Conservation (phyloP, 2,329 filamentous ascomycete genomes). For the Microthyrium microscopicum region DNA sequence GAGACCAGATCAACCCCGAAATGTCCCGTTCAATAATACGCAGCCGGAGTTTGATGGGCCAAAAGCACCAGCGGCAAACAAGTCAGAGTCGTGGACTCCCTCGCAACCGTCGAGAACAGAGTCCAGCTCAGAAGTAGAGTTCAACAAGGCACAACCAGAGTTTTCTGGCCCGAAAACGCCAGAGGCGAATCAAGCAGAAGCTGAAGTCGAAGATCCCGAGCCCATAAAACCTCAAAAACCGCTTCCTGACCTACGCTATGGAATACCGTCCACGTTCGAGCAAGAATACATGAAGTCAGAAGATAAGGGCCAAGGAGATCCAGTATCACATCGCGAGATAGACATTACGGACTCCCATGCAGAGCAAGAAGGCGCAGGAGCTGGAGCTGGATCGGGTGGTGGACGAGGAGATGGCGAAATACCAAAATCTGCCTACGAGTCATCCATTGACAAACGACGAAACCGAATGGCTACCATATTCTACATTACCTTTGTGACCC, state of each 20-base stretch:
- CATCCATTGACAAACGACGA: slow-evolving; percentile 72
- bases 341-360: slow-evolving; percentile 11
- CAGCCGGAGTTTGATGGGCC: slow-evolving; percentile 22
- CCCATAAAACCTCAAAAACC: slow-evolving; percentile 17
- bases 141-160: too few relatives aligned
- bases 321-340: slow-evolving; percentile 7
- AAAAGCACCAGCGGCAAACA: slow-evolving; percentile 19
- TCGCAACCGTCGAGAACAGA: not conserved
- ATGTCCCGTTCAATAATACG: slow-evolving; percentile 14
- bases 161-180: too few relatives aligned
- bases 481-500: slow-evolving; percentile 44
- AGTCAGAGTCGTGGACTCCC: not conserved
- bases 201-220: slow-evolving; percentile 1
- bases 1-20: too few relatives aligned
- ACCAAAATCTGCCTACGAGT: slow-evolving; percentile 70
- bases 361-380: slow-evolving; percentile 27
- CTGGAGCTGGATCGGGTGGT: slow-evolving; percentile 30
- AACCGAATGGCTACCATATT: slow-evolving; percentile 60
- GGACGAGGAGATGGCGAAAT: slow-evolving; percentile 48
- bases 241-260: slow-evolving; percentile 81
- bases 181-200: not conserved
- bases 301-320: slow-evolving; percentile 5
- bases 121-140: too few relatives aligned
- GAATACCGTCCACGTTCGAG: slow-evolving; percentile 80
- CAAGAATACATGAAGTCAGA: slow-evolving; percentile 44